These are phyloP conservation scores for Magnusiomyces clavatus DNA, from an alignment of 1,139 yeast genomes.

Conservation along the genomic window DNA sequence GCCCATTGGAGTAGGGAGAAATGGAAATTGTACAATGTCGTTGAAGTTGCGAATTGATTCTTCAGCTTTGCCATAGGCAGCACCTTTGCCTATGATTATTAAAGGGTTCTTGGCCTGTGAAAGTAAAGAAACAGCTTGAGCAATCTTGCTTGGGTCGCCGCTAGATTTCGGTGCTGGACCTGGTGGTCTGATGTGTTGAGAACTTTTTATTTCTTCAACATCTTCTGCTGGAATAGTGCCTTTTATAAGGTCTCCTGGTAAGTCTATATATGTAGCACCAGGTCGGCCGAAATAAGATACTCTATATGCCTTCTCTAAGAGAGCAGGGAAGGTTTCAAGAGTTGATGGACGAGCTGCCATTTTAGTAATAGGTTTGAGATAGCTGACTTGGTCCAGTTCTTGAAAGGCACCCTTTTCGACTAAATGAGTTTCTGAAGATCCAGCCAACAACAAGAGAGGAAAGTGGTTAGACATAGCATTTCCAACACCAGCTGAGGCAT, in stretches of 20 bases:
- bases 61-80: slow-evolving; percentile 42
- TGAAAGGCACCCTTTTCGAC: slow-evolving; percentile 56
- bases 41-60: slow-evolving; percentile 36
- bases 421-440: slow-evolving; percentile 44
- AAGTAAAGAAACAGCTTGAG: slow-evolving; percentile 32
- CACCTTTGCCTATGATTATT: slow-evolving; percentile 57
- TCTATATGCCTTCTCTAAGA: slow-evolving; percentile 45
- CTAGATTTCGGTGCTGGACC: slow-evolving; percentile 33
- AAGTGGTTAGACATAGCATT: slow-evolving; percentile 51
- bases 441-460: slow-evolving; percentile 56
- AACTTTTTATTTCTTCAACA: background rate
- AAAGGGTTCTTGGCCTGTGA: slow-evolving; percentile 40
- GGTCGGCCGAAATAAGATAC: slow-evolving; percentile 43
- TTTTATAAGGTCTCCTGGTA: slow-evolving; percentile 55
- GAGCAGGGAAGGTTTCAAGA: slow-evolving; percentile 33
- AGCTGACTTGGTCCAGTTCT: slow-evolving; percentile 52
- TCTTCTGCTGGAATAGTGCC: slow-evolving; percentile 12
- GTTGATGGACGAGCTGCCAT: slow-evolving; percentile 41
- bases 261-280: slow-evolving; percentile 52
- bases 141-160: slow-evolving; percentile 37
- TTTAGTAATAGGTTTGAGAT: slow-evolving; percentile 41
- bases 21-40: slow-evolving; percentile 38
- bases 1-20: slow-evolving; percentile 67
- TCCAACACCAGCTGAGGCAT: slow-evolving; percentile 55
- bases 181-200: slow-evolving; percentile 19